Conservation (phyloP, 179 eudicot genomes). For the Silene noctiflora region DNA sequence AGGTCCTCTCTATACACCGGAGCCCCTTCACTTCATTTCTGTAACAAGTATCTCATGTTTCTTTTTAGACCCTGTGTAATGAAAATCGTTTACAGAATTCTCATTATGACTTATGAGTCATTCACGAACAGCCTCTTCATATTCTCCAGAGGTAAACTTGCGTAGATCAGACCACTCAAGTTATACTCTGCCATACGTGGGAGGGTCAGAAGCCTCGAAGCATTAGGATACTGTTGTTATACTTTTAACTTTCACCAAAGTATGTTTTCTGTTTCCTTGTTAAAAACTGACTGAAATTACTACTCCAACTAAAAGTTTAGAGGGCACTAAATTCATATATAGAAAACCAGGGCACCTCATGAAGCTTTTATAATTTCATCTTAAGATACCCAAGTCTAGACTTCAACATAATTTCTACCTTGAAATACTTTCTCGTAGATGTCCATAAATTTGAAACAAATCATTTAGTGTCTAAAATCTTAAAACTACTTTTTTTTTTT, state of each 20-base stretch:
- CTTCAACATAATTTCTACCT: not conserved
- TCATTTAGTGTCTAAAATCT: not conserved
- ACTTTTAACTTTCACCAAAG: slow-evolving; percentile 3
- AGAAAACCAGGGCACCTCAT: not conserved
- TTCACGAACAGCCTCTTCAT: not conserved
- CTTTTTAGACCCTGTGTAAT: too few species aligned
- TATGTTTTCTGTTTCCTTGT: not conserved
- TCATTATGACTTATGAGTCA: not conserved
- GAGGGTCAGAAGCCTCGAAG: not conserved
- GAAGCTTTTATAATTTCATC: not conserved
- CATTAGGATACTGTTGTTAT: not conserved
- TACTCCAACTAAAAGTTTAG: not conserved
- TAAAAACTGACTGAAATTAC: too few species aligned
- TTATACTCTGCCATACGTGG: not conserved
- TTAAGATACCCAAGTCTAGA: not conserved
- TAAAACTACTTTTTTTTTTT: not conserved
- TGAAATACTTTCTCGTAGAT: not conserved
- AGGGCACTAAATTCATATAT: not conserved
- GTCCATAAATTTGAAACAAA: not conserved
- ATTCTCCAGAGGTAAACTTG: not conserved
- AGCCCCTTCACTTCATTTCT: too few species aligned
- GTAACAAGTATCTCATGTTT: too few species aligned
- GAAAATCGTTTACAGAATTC: too few species aligned
- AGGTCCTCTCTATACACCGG: too few species aligned
- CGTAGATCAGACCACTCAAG: not conserved